Conservation (phyloP, 345 rosid genomes). For the Populus tremula region DNA sequence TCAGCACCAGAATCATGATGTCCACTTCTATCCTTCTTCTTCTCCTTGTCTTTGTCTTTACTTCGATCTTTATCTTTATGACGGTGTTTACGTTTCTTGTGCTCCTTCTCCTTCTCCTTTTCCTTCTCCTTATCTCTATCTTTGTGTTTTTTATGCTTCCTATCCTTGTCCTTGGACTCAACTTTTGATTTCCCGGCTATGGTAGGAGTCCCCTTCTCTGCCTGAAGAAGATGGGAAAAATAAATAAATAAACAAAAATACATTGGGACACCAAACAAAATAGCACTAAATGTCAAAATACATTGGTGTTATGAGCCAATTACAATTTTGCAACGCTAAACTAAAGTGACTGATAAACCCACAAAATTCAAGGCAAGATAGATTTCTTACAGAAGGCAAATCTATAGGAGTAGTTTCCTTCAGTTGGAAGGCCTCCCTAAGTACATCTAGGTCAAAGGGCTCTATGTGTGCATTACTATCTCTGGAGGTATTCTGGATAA, state of each 20-base stretch:
- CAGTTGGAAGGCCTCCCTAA: conserved; percentile 38
- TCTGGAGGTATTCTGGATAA: conserved; percentile 23
- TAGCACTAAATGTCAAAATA: not conserved
- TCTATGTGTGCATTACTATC: conserved; percentile 22
- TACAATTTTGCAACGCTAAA: not conserved
- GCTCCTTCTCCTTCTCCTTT: conserved; percentile 87
- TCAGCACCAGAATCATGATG: conserved; percentile 76
- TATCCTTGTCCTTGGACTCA: conserved; percentile 76
- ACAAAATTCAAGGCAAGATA: not conserved
- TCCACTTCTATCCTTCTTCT: conserved; percentile 72
- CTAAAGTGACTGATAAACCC: not conserved
- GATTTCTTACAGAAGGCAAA: conserved; percentile 27
- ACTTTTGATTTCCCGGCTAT: conserved; percentile 63
- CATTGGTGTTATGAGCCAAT: not conserved
- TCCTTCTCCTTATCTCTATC: conserved; percentile 86
- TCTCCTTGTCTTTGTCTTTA: conserved; percentile 80
- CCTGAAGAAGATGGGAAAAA: conserved; percentile 30
- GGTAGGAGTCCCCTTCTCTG: conserved; percentile 76
- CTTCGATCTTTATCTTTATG: conserved; percentile 72
- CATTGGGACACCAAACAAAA: not conserved
- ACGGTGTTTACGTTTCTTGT: conserved; percentile 83
- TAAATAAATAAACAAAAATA: not conserved
- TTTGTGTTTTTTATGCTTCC: conserved; percentile 87
- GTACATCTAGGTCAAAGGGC: conserved; percentile 31
- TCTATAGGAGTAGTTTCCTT: conserved; percentile 27